Evolutionary conservation across 208 protist genomes (phyloP).

Genomic region (Plasmodiophora brassicae): DNA sequence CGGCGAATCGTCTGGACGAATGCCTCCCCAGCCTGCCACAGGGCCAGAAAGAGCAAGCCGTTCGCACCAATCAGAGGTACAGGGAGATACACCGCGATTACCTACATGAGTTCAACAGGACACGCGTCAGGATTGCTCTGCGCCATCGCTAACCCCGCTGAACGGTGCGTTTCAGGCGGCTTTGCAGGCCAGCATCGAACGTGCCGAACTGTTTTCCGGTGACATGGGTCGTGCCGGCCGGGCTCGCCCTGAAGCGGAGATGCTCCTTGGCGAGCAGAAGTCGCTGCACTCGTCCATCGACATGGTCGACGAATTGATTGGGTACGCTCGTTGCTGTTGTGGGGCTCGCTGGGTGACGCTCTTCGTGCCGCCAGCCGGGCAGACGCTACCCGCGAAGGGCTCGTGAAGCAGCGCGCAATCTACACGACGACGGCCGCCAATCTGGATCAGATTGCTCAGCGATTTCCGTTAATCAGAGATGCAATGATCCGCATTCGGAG

Average conservation of each 20-base stretch:
- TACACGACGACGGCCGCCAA: neutral
- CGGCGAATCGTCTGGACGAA: neutral
- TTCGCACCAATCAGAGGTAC: constrained; percentile 3
- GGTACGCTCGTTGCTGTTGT: neutral
- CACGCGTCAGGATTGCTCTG: neutral
- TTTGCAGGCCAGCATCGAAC: neutral
- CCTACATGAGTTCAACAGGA: constrained; percentile 2
- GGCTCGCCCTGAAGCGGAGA: neutral
- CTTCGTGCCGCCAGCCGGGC: neutral
- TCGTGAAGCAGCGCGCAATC: neutral
- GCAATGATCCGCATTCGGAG: neutral
- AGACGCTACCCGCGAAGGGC: neutral
- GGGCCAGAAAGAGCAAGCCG: neutral
- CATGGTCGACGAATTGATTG: constrained; percentile 16
- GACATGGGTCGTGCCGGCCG: neutral
- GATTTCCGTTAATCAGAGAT: neutral
- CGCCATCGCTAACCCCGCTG: neutral
- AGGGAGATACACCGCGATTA: neutral
- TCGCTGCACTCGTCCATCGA: neutral
- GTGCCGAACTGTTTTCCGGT: constrained; percentile 3
- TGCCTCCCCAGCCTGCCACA: neutral
- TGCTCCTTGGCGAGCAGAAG: neutral
- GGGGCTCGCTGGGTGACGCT: neutral
- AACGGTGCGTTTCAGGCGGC: neutral
- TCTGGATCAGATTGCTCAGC: neutral